Evolutionary conservation across 2,329 filamentous ascomycete species (phyloP).

Genomic region (Leptographium galeiforme): DNA sequence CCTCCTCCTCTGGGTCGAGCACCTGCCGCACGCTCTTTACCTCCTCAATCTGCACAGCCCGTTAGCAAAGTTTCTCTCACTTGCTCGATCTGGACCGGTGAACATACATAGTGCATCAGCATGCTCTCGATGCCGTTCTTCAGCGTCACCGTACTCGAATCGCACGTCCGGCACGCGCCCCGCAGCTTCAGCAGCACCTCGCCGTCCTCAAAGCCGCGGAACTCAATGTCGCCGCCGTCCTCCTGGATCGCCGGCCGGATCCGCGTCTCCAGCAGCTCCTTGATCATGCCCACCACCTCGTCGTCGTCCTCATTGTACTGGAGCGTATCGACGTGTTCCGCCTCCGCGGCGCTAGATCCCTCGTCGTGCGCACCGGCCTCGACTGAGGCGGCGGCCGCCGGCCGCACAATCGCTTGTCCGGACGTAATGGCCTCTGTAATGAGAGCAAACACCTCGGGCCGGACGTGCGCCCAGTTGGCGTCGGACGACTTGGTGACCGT

Average conservation of each 20-base stretch:
- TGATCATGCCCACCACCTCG: constrained; percentile 96
- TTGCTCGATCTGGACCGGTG: not conserved
- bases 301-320: constrained; percentile 81
- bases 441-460: constrained; percentile 86
- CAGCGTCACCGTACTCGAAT: constrained; percentile 89
- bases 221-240: constrained; percentile 95
- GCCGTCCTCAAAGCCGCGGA: constrained; percentile 76
- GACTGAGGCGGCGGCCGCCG: constrained; percentile 21
- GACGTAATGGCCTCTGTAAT: constrained; percentile 87
- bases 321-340: constrained; percentile 52
- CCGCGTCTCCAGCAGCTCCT: constrained; percentile 88
- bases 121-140: constrained; percentile 98
- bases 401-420: constrained; percentile 68
- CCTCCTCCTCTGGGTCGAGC: constrained; percentile 80
- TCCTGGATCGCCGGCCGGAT: constrained; percentile 95
- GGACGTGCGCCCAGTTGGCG: constrained; percentile 86
- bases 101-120: constrained; percentile 85
- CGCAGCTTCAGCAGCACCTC: constrained; percentile 76
- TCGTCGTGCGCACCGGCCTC: constrained; percentile 13
- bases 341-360: constrained; percentile 31
- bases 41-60: constrained; percentile 62
- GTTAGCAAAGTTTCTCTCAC: not conserved
- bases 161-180: constrained; percentile 89
- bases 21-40: constrained; percentile 88
- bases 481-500: constrained; percentile 85